Evolutionary conservation across 225 moss, liverwort and hornwort species (phyloP), one percentile per base, ranked within the genome.

Genomic region (Rhytidiadelphus loreus): DNA sequence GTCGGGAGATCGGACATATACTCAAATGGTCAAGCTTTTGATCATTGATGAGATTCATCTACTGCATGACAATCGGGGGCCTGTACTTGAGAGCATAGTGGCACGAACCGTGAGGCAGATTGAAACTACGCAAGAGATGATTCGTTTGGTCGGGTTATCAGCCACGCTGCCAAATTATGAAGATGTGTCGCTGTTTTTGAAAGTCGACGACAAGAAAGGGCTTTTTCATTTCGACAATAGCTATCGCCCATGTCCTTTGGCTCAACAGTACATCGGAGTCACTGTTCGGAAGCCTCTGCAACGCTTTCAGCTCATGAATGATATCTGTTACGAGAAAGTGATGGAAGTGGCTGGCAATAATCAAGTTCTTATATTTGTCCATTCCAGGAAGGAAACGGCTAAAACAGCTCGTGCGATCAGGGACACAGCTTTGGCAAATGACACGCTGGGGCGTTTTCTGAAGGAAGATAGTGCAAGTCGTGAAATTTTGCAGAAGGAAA

Each of bases 1-100:
- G 92, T 98, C 98, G 43, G 98, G 98, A 65, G 98, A 98, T 83
- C 93, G 98, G 80, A 98, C 98, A 46, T 98, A 98, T 43, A 98
- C 98, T 52, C 98, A 98, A 86, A 96, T 98, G 95, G 98, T 98
- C 30, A 98, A 95, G 89, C 96, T 98, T 87, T 90, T 98, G 81
- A 98, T 98, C 84, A 98, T 98, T 58, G 98, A 98, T 88, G 98
- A 98, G 91, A 98, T 98, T 68, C 98, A 98, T 90, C 96, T 98
- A 61, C 87, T 98, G 77, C 98, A 98, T 86, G 98, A 98, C 86
- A 96, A 95, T 88, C 94, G 98, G 56, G 98, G 98, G 59, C 98
- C 98, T 88, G 98, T 98, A 44, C 90, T 98, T 46, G 98, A 98
- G 89, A 98, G 98, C 77, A 98, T 98, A 90, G 98, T 96, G 24